Conservation (phyloP, 805 yeast genomes). For the Cyberlindnera lachancei region DNA sequence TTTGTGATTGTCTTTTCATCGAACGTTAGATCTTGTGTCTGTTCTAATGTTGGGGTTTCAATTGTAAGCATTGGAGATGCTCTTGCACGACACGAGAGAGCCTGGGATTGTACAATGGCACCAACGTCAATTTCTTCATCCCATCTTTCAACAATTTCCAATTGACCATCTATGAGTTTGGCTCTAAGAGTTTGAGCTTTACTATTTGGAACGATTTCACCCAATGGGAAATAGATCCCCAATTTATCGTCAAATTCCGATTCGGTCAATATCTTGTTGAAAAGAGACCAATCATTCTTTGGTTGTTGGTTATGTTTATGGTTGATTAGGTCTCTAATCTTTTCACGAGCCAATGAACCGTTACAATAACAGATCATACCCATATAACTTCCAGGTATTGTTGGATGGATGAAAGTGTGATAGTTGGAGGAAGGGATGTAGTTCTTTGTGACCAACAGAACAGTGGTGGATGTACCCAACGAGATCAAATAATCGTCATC, state of each 20-base stretch:
- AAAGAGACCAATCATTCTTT: slow-evolving; percentile 48
- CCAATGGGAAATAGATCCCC: slow-evolving; percentile 80
- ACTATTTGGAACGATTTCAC: slow-evolving; percentile 88
- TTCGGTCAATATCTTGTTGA: slow-evolving; percentile 44
- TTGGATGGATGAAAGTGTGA: slow-evolving; percentile 83
- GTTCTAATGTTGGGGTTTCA: slow-evolving; percentile 2
- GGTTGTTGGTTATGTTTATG: slow-evolving; percentile 26
- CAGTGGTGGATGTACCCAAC: slow-evolving; percentile 90
- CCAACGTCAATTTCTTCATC: slow-evolving; percentile 57
- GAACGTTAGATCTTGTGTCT: slow-evolving; percentile 20
- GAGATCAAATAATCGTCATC: slow-evolving; percentile 75
- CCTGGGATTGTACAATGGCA: slow-evolving; percentile 81
- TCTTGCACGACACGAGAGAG: slow-evolving; percentile 74
- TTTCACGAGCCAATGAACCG: slow-evolving; percentile 82
- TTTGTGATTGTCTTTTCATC: slow-evolving; percentile 24
- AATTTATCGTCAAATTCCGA: slow-evolving; percentile 35
- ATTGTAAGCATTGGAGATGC: slow-evolving; percentile 66
- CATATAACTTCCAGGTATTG: slow-evolving; percentile 70
- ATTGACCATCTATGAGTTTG: slow-evolving; percentile 25
- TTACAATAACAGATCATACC: slow-evolving; percentile 94
- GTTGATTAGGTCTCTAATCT: slow-evolving; percentile 57
- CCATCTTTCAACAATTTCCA: slow-evolving; percentile 33
- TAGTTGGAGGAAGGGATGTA: slow-evolving; percentile 75
- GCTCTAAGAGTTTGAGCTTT: slow-evolving; percentile 55
- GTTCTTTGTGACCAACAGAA: slow-evolving; percentile 68